Conservation (phyloP, 495 filamentous ascomycete genomes). For the Podospora appendiculata region DNA sequence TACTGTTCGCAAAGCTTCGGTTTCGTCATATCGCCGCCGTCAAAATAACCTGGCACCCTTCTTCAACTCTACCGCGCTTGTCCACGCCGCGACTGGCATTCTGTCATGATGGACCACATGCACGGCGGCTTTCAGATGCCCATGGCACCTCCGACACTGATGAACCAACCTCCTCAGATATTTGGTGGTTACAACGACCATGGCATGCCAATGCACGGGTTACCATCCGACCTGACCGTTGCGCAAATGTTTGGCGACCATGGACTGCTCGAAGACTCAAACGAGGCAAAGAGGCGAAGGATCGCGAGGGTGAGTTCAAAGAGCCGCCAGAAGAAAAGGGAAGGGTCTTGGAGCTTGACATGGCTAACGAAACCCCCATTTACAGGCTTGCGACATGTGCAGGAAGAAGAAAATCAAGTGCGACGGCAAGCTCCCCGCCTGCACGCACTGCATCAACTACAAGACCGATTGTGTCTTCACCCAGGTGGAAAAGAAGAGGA, state of each 20-base stretch:
- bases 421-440: conserved; percentile 91
- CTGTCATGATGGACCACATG: conserved; percentile 38
- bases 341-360: not conserved
- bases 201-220: conserved; percentile 44
- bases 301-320: conserved; percentile 73
- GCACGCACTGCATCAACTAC: conserved; percentile 95
- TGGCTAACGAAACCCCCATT: conserved; percentile 14
- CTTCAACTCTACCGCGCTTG: no score
- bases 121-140: conserved; percentile 42
- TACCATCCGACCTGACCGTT: conserved; percentile 45
- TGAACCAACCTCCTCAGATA: conserved; percentile 62
- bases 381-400: conserved; percentile 95
- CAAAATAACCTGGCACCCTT: no score
- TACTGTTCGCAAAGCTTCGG: not conserved
- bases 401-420: conserved; percentile 99
- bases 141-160: conserved; percentile 48
- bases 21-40: not conserved
- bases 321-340: not conserved
- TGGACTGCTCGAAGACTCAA: conserved; percentile 55
- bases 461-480: conserved; percentile 98
- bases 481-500: conserved; percentile 96
- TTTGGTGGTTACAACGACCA: conserved; percentile 57
- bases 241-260: conserved; percentile 57
- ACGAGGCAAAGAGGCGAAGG: conserved; percentile 83
- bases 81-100: not conserved